Evolutionary conservation across 306 rosid species (phyloP), one percentile per base, ranked within the genome.

Genomic region (Lablab purpureus): DNA sequence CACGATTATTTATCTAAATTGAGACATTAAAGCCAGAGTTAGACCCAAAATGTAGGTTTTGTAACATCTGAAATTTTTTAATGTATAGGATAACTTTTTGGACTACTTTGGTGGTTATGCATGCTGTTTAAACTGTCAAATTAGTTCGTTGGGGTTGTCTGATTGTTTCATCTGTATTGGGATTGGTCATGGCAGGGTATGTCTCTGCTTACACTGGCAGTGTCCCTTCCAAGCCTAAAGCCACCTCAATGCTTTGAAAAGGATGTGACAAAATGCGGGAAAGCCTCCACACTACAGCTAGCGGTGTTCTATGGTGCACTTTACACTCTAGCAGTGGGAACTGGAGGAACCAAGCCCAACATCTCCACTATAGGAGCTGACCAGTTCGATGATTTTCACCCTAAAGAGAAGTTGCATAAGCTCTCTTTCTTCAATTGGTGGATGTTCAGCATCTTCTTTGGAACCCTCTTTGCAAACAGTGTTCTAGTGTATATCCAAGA

Each of bases 341-440:
- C 97, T 0, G 97, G 97, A 3, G 98, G 97, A n/a, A 94, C 98
- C 54, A 94, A 94, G 76, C 93, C 98, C 46, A 94, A 94, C 88
- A 92, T 94, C 58, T 94, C 97, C 22, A 94, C 98, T 62, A 94
- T 94, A 86, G 98, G 98, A 9, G 98, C 98, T 0, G 97, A 94
- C 59, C 98, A 94, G 9, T 94, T 94, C 68, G 98, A 94, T 63
- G 93, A 90, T 37, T 92, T 88, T 45, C 90, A 90, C 45, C 94
- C 94, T 0, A 89, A 94, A 17, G 98, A 94, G 78, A 92, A 85
- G 84, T 54, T 25, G 22, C 92, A 87, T 13, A 91, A 92, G 83
- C 91, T 92, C 51, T 94, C 97, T 25, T 94, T 94, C 83, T 94
- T 92, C 89, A 94, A 94, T 25, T 94, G 98, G 98, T 94, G 98